Evolutionary conservation across 441 rosid genomes (phyloP).

Genomic region (Pelargonium cotyledonis): DNA sequence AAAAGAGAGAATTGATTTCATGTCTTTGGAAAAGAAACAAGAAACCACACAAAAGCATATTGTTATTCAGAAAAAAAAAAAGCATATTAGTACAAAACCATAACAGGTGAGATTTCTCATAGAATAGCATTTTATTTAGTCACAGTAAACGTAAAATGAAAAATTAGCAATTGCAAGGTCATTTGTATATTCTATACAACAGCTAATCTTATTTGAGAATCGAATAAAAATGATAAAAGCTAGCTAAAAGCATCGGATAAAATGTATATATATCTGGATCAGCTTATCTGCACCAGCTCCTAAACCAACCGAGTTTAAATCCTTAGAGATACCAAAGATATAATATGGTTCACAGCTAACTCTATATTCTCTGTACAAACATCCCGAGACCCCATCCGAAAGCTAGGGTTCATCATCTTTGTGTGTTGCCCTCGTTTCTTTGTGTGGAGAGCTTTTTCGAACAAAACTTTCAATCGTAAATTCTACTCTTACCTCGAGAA

Average conservation of each 20-base stretch:
- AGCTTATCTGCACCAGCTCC: not conserved
- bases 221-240: no score
- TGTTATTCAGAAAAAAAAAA: no score
- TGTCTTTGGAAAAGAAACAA: no score
- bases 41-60: no score
- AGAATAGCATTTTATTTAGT: no score
- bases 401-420: slow-evolving; percentile 17
- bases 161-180: no score
- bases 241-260: not conserved
- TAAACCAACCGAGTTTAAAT: not conserved
- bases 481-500: not conserved
- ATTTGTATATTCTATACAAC: no score
- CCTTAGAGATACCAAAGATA: slow-evolving; percentile 1
- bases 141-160: no score
- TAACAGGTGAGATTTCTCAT: no score
- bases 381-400: slow-evolving; percentile 19
- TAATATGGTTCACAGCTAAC: slow-evolving; percentile 20
- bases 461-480: not conserved
- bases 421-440: slow-evolving; percentile 8
- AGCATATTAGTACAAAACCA: no score
- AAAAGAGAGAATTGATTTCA: no score
- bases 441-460: not conserved
- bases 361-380: slow-evolving; percentile 28
- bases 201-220: no score
- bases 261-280: not conserved